Evolutionary conservation across 2,329 filamentous ascomycete genomes (phyloP), one percentile per base, ranked within the genome.

Genomic region (Aspergillus novofumigatus): DNA sequence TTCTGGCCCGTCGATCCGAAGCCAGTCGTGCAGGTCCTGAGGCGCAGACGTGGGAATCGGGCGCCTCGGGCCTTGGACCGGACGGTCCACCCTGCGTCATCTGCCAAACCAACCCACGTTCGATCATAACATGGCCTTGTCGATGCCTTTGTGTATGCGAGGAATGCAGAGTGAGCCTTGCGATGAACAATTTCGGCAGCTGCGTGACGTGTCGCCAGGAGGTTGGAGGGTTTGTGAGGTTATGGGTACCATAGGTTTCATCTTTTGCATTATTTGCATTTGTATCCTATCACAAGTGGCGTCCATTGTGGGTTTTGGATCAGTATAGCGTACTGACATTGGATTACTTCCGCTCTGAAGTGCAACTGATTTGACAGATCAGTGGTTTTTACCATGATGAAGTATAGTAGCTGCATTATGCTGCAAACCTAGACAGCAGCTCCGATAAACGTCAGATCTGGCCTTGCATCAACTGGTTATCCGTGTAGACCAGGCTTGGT

Each of bases 111-210:
- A 83, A 84, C n/a, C 86, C 92, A 3, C 83, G 94, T 20, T 95
- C 90, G 7, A 89, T 97, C 59, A 89, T 99, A 54, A 88, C 96
- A 1, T 97, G 94, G 94, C 94, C 94, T 0, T 99, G 94, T 72
- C 89, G 94, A 2, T 99, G 94, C 71, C 81, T 99, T 57, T 93
- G 91, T 64, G 81, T 97, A 11, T 97, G 94, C 71, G 94, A 99
- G 72, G 94, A 97, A 64, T 97, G 94, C 71, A 83, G 94, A 32
- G 90, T 97, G 38, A 93, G 91, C 47, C 81, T 97, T 60, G 94
- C 94, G 3, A 92, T 96, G 86, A 95, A 97, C 72, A 97, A 97
- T 72, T 97, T 96, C 72, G 91, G 92, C 62, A 95, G 91, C 70
- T 99, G 94, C 71, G 92, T 97, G 42, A 97, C 93, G 68, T 97